Conservation (phyloP, 257 asterid genomes). For the Solanum corneliomulleri region DNA sequence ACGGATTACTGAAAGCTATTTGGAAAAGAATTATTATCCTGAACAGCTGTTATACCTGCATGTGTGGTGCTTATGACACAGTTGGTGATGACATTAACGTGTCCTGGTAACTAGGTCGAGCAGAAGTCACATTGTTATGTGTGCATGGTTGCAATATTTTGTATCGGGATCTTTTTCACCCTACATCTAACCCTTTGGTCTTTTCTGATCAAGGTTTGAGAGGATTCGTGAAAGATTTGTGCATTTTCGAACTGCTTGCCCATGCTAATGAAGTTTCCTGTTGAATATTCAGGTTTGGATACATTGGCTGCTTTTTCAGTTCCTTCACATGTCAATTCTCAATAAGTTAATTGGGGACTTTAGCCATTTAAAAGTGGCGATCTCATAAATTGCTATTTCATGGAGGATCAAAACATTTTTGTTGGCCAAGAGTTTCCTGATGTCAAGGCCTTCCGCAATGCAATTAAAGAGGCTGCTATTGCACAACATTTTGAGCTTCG, state of each 20-base stretch:
- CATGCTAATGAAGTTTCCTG: background rate
- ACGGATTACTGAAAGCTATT: background rate
- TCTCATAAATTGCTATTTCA: slow-evolving; percentile 4
- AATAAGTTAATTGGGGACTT: background rate
- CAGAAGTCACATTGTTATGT: background rate
- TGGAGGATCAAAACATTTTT: slow-evolving; percentile 41
- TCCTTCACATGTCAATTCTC: background rate
- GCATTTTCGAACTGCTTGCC: background rate
- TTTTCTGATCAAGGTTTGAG: background rate
- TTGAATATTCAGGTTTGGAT: background rate
- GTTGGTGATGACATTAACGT: background rate
- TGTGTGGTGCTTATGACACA: background rate
- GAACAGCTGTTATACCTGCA: background rate
- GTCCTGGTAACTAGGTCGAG: background rate
- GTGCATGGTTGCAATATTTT: background rate
- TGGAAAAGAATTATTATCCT: background rate
- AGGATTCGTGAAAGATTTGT: background rate
- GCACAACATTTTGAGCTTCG: slow-evolving; percentile 78
- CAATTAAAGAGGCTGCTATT: slow-evolving; percentile 71
- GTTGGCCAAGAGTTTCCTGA: slow-evolving; percentile 72
- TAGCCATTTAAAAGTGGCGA: background rate
- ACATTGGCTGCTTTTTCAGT: background rate
- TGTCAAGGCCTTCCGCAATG: slow-evolving; percentile 60
- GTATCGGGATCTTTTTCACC: background rate
- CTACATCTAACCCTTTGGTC: background rate